Base-by-base conservation (phyloP, 2,329 filamentous ascomycete species). In the Diaporthe amygdali region DNA sequence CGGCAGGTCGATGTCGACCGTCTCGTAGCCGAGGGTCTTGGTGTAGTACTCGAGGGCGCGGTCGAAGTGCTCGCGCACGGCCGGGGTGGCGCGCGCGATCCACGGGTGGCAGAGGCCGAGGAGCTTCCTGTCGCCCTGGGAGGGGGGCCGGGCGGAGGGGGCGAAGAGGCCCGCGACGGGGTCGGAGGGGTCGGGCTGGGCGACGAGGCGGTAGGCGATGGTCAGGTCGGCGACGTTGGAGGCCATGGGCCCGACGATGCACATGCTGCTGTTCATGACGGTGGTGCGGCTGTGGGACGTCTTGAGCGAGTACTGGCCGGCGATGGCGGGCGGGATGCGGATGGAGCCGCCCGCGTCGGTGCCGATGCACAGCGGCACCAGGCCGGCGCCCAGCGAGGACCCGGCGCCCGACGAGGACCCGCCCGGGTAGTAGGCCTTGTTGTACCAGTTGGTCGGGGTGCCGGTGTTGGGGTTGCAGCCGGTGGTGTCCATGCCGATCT, bases 291-390 rank as follows among this genome's bases (percentile, higher is more conserved):
- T 89, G 78, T 96, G 92, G 0, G 90, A 91, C 1, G 94, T 86
- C 81, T 97, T 97, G 71, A 97, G 86, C 2, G 94, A 94, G 81
- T 92, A 97, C 27, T 94, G 82, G 61, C 94, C 94, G 79, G 94
- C 96, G 83, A 93, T 96, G 39, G 88, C 87, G 0, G 91, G 83
- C 0, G 94, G 94, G 46, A 96, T 89, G 47, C 94, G 90, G 70
- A 94, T 88, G 72, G 91, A 93, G 72, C 93, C 93, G 46, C 93
- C 93, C 2, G 93, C 92, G 76, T 96, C 93, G 7, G 91, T 92
- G 46, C 93, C 94, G 32, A 95, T 84, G 1, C 90, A 88, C 73
- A 94, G 90, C n/a, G 94, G 93, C 3, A 95, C 86, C 30, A 96
- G 82, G 2, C 94, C 94, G 9, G 89, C 88, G 25, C 88, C 87